Base-by-base conservation (phyloP, 768 basidiomycete genomes). In the Leccinum aurantiacum region DNA sequence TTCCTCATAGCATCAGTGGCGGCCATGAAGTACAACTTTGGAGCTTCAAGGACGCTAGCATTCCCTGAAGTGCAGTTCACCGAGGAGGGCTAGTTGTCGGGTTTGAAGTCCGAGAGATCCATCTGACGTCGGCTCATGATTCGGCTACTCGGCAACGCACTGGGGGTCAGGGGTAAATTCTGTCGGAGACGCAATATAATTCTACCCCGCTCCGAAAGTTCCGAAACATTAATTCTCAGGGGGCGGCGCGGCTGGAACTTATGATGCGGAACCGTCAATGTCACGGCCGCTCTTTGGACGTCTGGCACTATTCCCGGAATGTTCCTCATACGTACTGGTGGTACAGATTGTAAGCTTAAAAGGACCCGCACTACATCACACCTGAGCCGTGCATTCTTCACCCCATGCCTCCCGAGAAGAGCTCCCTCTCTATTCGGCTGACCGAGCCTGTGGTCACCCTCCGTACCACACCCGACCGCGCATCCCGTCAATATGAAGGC, bases 391-490 rank as follows among this genome's bases (percentile, higher is more conserved):
- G 15, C 24, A 13, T 44, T 25, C 53, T 22, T 51, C 3, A 22
- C 15, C 15, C 63, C 5, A 68, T 68, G 63, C 29, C 35, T 56
- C 55, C 57, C n/a, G 62, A 66, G 13, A 82, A 78, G 58, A 82
- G 77, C 66, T 71, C 79, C 15, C 75, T 86, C 11, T 74, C 77
- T 17, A 84, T 92, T 62, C 79, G 81, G 24, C 79, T 93, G 56
- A 86, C 87, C 4, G 90, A 93, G 68, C 84, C 88, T 3, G 88
- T 88, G 54, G 84, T 91, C 56, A 87, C 89, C 70, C 80, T 93
- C 47, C 79, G 83, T 53, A 74, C 68, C 62, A 59, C 79, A 25
- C 38, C 53, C 53, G 82, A 84, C 66, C 77, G 75, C 10, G 9
- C 61, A 29, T 22, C 54, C 8, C 57, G 64, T 70, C 44, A 71